Evolutionary conservation across 2,329 filamentous ascomycete species (phyloP).

Genomic region (Fusarium longipes): DNA sequence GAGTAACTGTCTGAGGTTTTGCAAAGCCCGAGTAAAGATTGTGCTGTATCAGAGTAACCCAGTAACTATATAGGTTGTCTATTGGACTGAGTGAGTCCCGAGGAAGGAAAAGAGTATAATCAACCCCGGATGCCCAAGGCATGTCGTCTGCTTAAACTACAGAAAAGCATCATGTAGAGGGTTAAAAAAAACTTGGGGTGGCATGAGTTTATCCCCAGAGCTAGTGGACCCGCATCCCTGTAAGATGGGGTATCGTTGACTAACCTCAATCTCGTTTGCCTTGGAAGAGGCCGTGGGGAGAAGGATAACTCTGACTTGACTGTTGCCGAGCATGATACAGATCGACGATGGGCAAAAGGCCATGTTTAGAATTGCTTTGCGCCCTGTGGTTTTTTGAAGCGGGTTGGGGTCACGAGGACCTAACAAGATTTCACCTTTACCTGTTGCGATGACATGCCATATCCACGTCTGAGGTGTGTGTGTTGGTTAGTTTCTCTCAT

Average conservation of each 20-base stretch:
- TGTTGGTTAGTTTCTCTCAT: constrained; percentile 3
- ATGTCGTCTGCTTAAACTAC: constrained; percentile 24
- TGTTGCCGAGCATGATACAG: constrained; percentile 3
- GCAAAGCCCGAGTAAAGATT: background rate
- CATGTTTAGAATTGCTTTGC: constrained; percentile 28
- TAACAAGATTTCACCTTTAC: constrained; percentile 8
- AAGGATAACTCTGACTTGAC: background rate
- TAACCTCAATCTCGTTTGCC: constrained; percentile 43
- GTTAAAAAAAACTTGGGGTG: constrained; percentile 30
- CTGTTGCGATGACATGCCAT: background rate
- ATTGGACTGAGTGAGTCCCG: background rate
- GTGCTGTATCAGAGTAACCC: background rate
- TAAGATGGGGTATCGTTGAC: constrained; percentile 33
- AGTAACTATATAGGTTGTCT: background rate
- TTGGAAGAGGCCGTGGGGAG: constrained; percentile 37
- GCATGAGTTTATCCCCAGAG: constrained; percentile 39
- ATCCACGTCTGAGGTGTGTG: constrained; percentile 1
- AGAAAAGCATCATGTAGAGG: constrained; percentile 17
- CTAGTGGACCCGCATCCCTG: constrained; percentile 18
- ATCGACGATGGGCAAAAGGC: constrained; percentile 21
- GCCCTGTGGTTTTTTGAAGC: constrained; percentile 33
- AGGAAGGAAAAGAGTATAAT: constrained; percentile 19
- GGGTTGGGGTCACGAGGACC: constrained; percentile 20
- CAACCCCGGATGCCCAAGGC: background rate
- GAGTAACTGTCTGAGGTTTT: constrained; percentile 28